Conservation (phyloP, 1,284 basidiomycete species). For the Inonotus obliquus region DNA sequence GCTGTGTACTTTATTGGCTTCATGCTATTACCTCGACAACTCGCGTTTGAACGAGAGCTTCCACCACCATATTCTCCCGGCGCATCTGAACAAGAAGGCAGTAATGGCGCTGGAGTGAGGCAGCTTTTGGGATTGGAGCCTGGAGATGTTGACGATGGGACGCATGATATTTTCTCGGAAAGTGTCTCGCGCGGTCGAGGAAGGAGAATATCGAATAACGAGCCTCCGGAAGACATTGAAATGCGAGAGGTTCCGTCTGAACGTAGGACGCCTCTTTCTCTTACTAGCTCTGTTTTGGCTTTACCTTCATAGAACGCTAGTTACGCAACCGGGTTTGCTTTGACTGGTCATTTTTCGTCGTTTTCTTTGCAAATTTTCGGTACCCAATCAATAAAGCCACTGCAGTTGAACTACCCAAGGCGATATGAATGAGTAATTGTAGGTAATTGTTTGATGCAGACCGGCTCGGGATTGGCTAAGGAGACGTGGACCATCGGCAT, state of each 20-base stretch:
- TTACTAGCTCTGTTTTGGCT: constrained; percentile 4
- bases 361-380: not conserved
- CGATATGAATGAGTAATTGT: too few species aligned
- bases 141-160: constrained; percentile 15
- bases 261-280: constrained; percentile 9
- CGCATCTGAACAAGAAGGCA: not conserved
- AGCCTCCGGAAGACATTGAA: constrained; percentile 1
- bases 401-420: not conserved
- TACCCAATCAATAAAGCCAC: not conserved
- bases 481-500: not conserved
- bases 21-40: constrained; percentile 42
- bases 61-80: constrained; percentile 14
- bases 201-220: not conserved
- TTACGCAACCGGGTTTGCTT: not conserved
- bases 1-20: constrained; percentile 42
- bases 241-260: constrained; percentile 18
- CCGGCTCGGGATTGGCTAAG: not conserved
- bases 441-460: too few species aligned
- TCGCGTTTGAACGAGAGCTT: constrained; percentile 37
- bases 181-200: not conserved
- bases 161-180: constrained; percentile 19
- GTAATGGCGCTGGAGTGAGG: constrained; percentile 5
- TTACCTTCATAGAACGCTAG: not conserved
- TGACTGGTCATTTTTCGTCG: not conserved
- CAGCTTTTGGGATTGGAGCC: constrained; percentile 13